Evolutionary conservation across 176 grass and related monocot genomes (phyloP), one percentile per base, ranked within the genome.

Genomic region (Avena insularis): DNA sequence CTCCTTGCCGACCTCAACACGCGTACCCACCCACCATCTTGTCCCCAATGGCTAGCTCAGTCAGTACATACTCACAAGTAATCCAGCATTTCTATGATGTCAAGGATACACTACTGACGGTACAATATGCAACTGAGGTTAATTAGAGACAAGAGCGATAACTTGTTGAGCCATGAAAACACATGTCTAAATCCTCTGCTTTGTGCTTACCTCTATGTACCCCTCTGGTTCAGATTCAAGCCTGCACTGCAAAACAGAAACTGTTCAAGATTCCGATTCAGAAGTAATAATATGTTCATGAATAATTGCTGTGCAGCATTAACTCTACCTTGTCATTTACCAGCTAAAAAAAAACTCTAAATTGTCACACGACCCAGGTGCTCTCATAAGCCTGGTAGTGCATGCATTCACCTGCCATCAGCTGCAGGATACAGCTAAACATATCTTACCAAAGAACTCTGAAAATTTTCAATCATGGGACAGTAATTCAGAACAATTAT

Each of bases 1-100:
- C 23, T 61, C 27, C 68, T 58, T 51, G 84, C 84, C 86, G 84
- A 83, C 79, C 72, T 63, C n/a, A 50, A n/a, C 84, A 90, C 51
- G 85, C 50, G 40, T 73, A 86, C 79, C 71, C 79, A 86, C 57
- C 79, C 23, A 29, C 59, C 79, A 27, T 80, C 20, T 15, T 62
- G 73, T 77, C 27, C 49, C 14, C 54, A 55, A 77, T 69, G 33
- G 33, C 14, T 31, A 77, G 25, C 25, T 17, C 23, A 76, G 48
- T 75, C 47, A 75, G 13, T 29, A 53, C 47, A 51, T 53, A 76
- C 47, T 27, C 25, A 76, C 5, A 25, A 54, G 73, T 53, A 33
- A 54, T 25, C 3, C 48, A 33, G 73, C 48, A 31, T 76, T 31
- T 27, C 47, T 5, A 16, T 54, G 47, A 12, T 77, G 25, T 19